Conservation (phyloP, 305 asterid genomes). For the Ajuga reptans region DNA sequence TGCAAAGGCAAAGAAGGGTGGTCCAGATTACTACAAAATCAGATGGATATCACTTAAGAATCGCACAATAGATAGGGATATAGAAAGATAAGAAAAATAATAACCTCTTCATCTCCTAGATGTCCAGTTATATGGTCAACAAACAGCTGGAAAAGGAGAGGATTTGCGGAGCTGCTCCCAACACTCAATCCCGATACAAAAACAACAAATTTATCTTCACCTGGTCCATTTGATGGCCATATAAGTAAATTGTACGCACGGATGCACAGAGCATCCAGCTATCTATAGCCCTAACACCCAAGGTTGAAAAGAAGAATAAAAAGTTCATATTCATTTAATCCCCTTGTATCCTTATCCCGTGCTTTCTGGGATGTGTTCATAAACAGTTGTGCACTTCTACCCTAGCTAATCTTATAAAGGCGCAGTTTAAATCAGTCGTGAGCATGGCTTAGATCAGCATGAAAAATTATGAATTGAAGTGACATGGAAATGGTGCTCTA, state of each 20-base stretch:
- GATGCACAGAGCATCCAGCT: neutral
- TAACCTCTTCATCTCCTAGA: constrained; percentile 89
- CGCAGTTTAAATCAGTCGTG: neutral
- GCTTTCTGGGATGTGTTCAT: neutral
- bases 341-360: neutral
- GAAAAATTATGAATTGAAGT: neutral
- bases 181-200: constrained; percentile 79
- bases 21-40: constrained; percentile 2
- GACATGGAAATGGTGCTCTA: constrained; percentile 11
- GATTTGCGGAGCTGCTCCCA: constrained; percentile 72
- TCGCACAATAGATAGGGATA: neutral
- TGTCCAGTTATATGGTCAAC: constrained; percentile 96
- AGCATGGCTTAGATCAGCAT: neutral
- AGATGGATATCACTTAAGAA: constrained; percentile 18
- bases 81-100: constrained; percentile 14
- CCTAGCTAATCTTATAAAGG: constrained; percentile 7
- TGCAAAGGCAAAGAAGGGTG: constrained; percentile 24
- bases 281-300: neutral
- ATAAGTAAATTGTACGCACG: neutral
- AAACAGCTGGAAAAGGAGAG: constrained; percentile 83
- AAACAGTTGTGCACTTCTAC: neutral
- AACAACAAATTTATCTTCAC: constrained; percentile 80
- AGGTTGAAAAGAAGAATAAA: constrained; percentile 24
- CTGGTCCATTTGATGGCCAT: constrained; percentile 35
- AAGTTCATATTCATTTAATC: constrained; percentile 66